Evolutionary conservation across 495 filamentous ascomycete genomes (phyloP), one percentile per base, ranked within the genome.

Genomic region (Penicillium lagena): DNA sequence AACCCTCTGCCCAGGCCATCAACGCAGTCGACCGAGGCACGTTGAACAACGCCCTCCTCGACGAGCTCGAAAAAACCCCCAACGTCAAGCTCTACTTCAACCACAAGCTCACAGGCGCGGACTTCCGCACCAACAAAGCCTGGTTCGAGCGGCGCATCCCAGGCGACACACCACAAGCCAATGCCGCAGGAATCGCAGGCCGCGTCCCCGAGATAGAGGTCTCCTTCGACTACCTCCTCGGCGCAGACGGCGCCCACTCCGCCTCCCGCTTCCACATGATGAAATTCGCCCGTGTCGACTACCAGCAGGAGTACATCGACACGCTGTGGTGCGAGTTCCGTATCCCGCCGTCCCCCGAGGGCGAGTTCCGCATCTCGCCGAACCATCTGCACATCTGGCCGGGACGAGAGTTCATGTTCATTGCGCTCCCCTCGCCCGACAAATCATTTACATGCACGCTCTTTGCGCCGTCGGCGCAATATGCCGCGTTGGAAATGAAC

Each of bases 341-440:
- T 35, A 91, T 99, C 46, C 70, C 77, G 2, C 76, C 86, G 0
- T 66, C 72, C 0, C 58, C 72, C 11, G 49, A 66, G 14, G 68
- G 73, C 9, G 73, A 76, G 27, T 99, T 90, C 60, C 70, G 70
- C 29, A 87, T 96, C 43, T 89, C 86, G 0, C 87, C 89, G 12
- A 86, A 95, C 59, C 89, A 97, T 55, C 76, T 99, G 2, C 93
- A 99, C 61, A 99, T 99, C 65, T 99, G 93, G 93, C 93, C 93
- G 1, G 88, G 85, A 15, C 80, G 81, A 49, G 79, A 87, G 10
- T 86, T 89, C 59, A 97, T 99, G 93, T 99, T 99, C 66, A 97
- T 99, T 54, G 93, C 93, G 13, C 87, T 99, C 22, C 91, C 93
- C 0, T 88, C 83, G 40, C 70, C 81, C 11, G 90, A 97, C 60